These are phyloP conservation scores for Claviceps fusiformis DNA, from an alignment of 2,329 filamentous ascomycete genomes.

Conservation along the genomic window DNA sequence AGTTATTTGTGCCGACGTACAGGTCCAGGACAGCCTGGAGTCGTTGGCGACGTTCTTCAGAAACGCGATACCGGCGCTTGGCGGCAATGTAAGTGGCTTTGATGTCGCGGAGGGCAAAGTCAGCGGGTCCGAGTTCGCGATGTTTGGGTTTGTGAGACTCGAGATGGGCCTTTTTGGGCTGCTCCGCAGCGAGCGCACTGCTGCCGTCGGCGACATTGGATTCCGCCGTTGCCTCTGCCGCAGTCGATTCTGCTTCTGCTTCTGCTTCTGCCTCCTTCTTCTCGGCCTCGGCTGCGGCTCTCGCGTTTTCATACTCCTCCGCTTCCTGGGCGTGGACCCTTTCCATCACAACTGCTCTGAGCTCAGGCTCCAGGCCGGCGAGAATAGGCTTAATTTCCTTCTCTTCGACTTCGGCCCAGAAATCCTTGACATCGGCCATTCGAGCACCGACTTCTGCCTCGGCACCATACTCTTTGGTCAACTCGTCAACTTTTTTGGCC, in stretches of 20 bases:
- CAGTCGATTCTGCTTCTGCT: slow-evolving; percentile 7
- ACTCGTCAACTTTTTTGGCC: slow-evolving; percentile 67
- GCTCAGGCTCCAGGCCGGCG: slow-evolving; percentile 47
- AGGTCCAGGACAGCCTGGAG: slow-evolving; percentile 61
- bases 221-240: slow-evolving; percentile 10
- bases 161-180: slow-evolving; percentile 11
- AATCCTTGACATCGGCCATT: slow-evolving; percentile 65
- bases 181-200: slow-evolving; percentile 7
- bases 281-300: slow-evolving; percentile 3
- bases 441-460: slow-evolving; percentile 53
- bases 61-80: slow-evolving; percentile 75
- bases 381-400: slow-evolving; percentile 62
- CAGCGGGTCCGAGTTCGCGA: slow-evolving; percentile 36
- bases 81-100: slow-evolving; percentile 71
- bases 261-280: slow-evolving; percentile 9
- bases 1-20: slow-evolving; percentile 80
- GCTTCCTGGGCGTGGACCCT: slow-evolving; percentile 36
- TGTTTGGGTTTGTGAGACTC: slow-evolving; percentile 24
- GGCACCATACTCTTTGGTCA: slow-evolving; percentile 59
- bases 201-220: neutral
- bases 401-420: slow-evolving; percentile 75
- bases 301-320: slow-evolving; percentile 10
- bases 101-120: slow-evolving; percentile 56
- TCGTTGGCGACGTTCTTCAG: slow-evolving; percentile 53
- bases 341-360: slow-evolving; percentile 48